phyloP scores from a whole-genome alignment of 2,329 filamentous ascomycete species.

The Thermothelomyces thermophilus region DNA sequence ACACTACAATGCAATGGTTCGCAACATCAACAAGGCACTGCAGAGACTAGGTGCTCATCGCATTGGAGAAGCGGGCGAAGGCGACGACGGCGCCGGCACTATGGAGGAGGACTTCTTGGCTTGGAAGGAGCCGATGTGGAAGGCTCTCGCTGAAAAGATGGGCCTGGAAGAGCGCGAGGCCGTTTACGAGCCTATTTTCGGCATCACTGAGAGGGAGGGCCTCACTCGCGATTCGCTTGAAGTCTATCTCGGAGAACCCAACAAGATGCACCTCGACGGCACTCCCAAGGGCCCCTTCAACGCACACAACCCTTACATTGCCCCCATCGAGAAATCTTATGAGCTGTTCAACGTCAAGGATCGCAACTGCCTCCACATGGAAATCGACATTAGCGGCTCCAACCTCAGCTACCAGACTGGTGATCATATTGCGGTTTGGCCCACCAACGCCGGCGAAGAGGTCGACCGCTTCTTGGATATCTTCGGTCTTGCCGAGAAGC shows the following conservation, averaged over 20 bases:
- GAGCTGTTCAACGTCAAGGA: slow-evolving; percentile 87
- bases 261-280: slow-evolving; percentile 90
- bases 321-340: slow-evolving; percentile 82
- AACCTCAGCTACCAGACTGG: slow-evolving; percentile 92
- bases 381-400: slow-evolving; percentile 83
- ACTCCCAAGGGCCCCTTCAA: slow-evolving; percentile 83
- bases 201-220: slow-evolving; percentile 67
- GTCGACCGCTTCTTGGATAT: slow-evolving; percentile 83
- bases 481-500: slow-evolving; percentile 69
- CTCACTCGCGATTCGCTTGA: slow-evolving; percentile 67
- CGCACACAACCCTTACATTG: slow-evolving; percentile 93
- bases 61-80: slow-evolving; percentile 85
- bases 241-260: slow-evolving; percentile 93
- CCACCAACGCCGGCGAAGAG: slow-evolving; percentile 86
- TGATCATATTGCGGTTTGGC: slow-evolving; percentile 96
- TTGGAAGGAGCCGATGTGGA: slow-evolving; percentile 99
- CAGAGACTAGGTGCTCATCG: slow-evolving; percentile 75
- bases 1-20: slow-evolving; percentile 98
- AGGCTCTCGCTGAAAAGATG: slow-evolving; percentile 74
- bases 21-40: slow-evolving; percentile 76
- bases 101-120: slow-evolving; percentile 99
- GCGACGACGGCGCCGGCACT: slow-evolving; percentile 94
- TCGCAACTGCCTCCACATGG: slow-evolving; percentile 93
- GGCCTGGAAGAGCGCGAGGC: slow-evolving; percentile 89
- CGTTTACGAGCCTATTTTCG: slow-evolving; percentile 89